Conservation (phyloP, 805 yeast species). For the Candida morakotiae region DNA sequence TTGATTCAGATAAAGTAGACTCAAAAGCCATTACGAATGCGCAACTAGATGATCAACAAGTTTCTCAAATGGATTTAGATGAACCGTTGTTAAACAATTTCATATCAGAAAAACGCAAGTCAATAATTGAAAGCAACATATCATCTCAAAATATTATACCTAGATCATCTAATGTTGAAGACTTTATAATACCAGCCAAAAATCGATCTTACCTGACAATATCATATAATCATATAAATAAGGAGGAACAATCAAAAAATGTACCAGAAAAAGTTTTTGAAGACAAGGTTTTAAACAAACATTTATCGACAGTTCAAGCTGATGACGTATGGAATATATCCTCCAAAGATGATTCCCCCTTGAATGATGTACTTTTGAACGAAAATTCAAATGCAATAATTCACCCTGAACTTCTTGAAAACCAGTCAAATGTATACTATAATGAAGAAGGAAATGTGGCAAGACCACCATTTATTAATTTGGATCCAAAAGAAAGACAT, state of each 20-base stretch:
- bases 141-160: conserved; percentile 17
- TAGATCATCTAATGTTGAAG: conserved; percentile 18
- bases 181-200: conserved; percentile 9
- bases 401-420: conserved; percentile 15
- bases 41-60: no score
- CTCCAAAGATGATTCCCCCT: conserved; percentile 5
- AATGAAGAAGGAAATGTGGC: conserved; percentile 36
- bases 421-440: conserved; percentile 30
- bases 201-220: conserved; percentile 15
- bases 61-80: not conserved
- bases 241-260: conserved; percentile 17
- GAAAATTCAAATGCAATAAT: not conserved
- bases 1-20: no score
- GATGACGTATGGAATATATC: not conserved
- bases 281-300: not conserved
- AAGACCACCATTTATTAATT: conserved; percentile 41
- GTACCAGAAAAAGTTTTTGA: no score
- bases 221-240: conserved; percentile 13
- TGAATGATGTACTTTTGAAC: not conserved
- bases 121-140: conserved; percentile 15
- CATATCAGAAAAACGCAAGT: conserved; percentile 21
- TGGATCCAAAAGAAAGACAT: conserved; percentile 41
- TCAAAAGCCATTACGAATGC: no score
- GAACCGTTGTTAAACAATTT: conserved; percentile 20
- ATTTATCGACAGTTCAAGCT: not conserved